Evolutionary conservation across 345 rosid species (phyloP).

Genomic region (Citrus reticulata): DNA sequence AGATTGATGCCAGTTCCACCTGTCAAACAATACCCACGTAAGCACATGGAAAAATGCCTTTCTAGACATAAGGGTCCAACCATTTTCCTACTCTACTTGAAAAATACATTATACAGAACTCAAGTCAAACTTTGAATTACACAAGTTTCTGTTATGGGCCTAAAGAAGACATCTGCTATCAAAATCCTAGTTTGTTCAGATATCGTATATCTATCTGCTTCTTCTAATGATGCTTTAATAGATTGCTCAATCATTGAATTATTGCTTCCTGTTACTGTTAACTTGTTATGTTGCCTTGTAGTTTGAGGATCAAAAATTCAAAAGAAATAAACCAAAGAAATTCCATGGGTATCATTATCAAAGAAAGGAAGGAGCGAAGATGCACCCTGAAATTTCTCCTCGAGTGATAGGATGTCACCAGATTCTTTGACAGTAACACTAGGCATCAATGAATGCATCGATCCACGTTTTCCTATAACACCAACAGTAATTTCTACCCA

Average conservation of each 20-base stretch:
- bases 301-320: neutral
- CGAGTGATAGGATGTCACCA: conserved; percentile 89
- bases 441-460: conserved; percentile 79
- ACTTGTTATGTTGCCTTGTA: neutral
- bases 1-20: conserved; percentile 99
- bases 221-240: neutral
- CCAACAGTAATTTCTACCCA: conserved; percentile 97
- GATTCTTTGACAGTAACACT: conserved; percentile 90
- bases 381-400: conserved; percentile 94
- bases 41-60: conserved; percentile 11
- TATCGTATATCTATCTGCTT: neutral
- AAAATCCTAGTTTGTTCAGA: neutral
- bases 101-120: neutral
- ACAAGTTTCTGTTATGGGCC: neutral
- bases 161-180: neutral
- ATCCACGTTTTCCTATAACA: conserved; percentile 67
- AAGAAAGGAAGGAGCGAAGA: neutral
- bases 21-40: conserved; percentile 26
- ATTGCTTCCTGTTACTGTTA: neutral
- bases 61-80: neutral
- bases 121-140: neutral
- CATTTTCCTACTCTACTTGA: neutral
- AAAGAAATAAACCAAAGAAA: neutral
- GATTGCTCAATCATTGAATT: neutral
- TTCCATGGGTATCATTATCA: neutral